Evolutionary conservation across 2,329 filamentous ascomycete species (phyloP), one percentile per base, ranked within the genome.

Genomic region (Emericellopsis cladophorae): DNA sequence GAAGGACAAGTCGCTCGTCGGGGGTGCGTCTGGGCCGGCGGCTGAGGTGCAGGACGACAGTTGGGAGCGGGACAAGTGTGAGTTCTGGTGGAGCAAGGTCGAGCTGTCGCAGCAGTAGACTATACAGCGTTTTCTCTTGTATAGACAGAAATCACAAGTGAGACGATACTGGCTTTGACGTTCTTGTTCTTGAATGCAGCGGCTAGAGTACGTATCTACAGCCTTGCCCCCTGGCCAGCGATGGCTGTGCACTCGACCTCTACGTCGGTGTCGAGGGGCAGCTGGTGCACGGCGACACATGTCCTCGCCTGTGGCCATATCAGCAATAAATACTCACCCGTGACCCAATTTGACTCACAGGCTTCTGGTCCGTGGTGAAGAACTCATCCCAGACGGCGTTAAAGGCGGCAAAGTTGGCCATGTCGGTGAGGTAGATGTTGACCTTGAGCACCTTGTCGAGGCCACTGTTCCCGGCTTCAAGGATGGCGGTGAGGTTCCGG

Each of bases 261-360:
- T 7, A 88, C 74, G 44, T 81, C 74, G 7, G 81, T 80, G 12
- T 74, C 73, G 52, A 83, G 74, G 2, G 83, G 83, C 49, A 88
- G 62, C 54, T 81, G 72, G 59, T 83, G 76, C 11, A 87, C 84
- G 0, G 81, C 81, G 22, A 88, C 81, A 54, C 82, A 88, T 40
- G 76, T 82, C 44, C 80, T 60, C 37, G 60, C 63, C 64, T 67
- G 11, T 67, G 11, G 5, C 12, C 31, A 29, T 14, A 29, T 32
- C 10, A 15, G 26, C 16, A 21, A 4, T 5, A 21, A 5, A 21
- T 21, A 21, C 18, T 21, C 36, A 26, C 18, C 8, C 11, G 26
- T 6, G n/a, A 23, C 15, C 14, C 10, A 10, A 11, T 9, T 8
- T 8, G 7, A 53, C 65, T 51, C 45, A 70, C 67, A 11, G 70